phyloP scores from a whole-genome alignment of 2,329 filamentous ascomycete species.

The Ophiosphaerella korrae region DNA sequence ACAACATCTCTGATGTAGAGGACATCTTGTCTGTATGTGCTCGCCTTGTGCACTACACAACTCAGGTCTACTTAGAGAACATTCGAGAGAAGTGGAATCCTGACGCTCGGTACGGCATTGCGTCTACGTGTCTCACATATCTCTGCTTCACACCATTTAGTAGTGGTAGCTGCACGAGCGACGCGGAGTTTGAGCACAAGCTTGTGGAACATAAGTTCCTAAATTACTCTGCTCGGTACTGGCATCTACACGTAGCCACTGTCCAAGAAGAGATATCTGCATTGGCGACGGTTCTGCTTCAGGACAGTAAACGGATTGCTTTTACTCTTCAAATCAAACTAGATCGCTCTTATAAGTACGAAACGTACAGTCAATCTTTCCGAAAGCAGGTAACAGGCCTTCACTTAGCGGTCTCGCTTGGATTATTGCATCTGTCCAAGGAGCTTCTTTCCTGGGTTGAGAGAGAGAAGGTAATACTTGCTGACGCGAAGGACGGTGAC shows the following conservation, averaged over 20 bases:
- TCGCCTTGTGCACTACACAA: constrained; percentile 10
- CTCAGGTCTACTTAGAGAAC: constrained; percentile 6
- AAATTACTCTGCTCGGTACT: constrained; percentile 33
- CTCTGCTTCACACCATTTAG: constrained; percentile 31
- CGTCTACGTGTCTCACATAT: constrained; percentile 34
- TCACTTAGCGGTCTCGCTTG: no score
- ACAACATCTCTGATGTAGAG: constrained; percentile 12
- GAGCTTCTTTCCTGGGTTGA: no score
- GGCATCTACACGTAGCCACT: constrained; percentile 23
- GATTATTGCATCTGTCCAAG: no score
- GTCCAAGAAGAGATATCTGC: constrained; percentile 7
- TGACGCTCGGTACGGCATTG: constrained; percentile 30
- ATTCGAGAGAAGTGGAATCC: constrained; percentile 20
- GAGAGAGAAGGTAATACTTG: not conserved
- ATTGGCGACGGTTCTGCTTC: constrained; percentile 1
- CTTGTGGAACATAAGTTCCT: constrained; percentile 25
- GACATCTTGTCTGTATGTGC: constrained; percentile 26
- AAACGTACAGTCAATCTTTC: no score
- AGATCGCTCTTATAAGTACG: no score
- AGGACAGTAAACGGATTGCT: not conserved
- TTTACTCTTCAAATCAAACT: no score
- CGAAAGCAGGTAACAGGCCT: no score
- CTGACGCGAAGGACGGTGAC: not conserved
- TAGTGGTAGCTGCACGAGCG: constrained; percentile 9
- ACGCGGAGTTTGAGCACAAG: constrained; percentile 18